These are phyloP conservation scores for Citrus medica DNA, from an alignment of 345 rosid species.

Conservation along the genomic window DNA sequence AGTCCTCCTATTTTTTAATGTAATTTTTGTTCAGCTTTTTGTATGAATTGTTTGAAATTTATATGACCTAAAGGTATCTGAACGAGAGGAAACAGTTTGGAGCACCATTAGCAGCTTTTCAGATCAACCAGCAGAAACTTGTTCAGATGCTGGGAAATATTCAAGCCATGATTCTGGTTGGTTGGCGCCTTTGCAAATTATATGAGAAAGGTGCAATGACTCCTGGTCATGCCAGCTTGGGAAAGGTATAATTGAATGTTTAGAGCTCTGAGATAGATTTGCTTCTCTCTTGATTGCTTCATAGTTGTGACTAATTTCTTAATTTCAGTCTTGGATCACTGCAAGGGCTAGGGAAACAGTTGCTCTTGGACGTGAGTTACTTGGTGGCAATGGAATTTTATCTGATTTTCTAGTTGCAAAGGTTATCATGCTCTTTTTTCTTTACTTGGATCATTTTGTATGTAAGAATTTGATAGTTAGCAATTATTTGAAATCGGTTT, in stretches of 20 bases:
- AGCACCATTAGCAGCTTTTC: conserved; percentile 95
- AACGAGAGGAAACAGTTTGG: conserved; percentile 96
- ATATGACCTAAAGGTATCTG: conserved; percentile 51
- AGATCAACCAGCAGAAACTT: conserved; percentile 88
- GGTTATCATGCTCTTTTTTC: conserved; percentile 36
- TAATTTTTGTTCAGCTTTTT: background rate
- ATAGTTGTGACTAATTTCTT: background rate
- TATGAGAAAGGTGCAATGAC: conserved; percentile 88
- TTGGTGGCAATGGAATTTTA: conserved; percentile 91
- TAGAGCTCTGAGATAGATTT: background rate
- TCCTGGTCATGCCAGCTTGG: conserved; percentile 93
- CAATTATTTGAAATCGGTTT: background rate
- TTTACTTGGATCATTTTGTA: background rate
- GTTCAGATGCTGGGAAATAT: conserved; percentile 81
- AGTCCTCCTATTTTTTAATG: background rate
- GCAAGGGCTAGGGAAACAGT: conserved; percentile 77
- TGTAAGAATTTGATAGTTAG: background rate
- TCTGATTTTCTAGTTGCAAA: conserved; percentile 92
- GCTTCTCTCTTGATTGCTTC: background rate
- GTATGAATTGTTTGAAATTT: conserved; percentile 10
- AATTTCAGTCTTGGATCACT: conserved; percentile 76
- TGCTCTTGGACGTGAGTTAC: conserved; percentile 79
- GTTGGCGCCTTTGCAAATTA: conserved; percentile 95
- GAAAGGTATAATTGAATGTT: conserved; percentile 54
- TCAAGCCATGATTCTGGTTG: conserved; percentile 89